These are phyloP conservation scores for Sanguinoderma infundibulare DNA, from an alignment of 1,284 basidiomycete genomes.

Conservation along the genomic window DNA sequence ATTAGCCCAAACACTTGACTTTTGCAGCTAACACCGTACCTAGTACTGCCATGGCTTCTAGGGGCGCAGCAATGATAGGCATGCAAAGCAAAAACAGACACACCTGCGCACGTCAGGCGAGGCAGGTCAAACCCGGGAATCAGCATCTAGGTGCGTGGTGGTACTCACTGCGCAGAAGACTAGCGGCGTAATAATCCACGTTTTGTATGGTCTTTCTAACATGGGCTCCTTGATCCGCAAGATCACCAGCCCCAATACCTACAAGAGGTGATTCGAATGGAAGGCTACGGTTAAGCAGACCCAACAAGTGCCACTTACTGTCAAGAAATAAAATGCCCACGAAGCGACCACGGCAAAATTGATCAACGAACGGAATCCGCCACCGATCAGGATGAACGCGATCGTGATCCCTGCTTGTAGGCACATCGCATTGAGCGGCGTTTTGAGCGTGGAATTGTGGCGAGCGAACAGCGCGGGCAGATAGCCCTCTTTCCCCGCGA, in stretches of 20 bases:
- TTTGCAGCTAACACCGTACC: constrained; percentile 51
- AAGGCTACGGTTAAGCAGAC: not conserved
- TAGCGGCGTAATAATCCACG: constrained; percentile 91
- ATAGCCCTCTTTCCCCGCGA: constrained; percentile 88
- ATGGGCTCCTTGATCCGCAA: constrained; percentile 91
- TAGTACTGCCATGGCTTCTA: constrained; percentile 86
- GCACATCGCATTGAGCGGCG: constrained; percentile 85
- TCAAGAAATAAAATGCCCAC: constrained; percentile 93
- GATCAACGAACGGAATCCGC: constrained; percentile 86
- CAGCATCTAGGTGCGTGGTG: not conserved
- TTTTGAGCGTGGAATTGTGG: constrained; percentile 74
- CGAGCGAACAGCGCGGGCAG: constrained; percentile 83
- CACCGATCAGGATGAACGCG: constrained; percentile 81
- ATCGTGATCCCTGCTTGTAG: constrained; percentile 79
- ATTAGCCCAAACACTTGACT: not conserved
- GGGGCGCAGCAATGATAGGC: constrained; percentile 93
- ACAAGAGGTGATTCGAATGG: not conserved
- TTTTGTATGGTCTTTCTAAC: constrained; percentile 88
- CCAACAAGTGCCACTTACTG: constrained; percentile 53
- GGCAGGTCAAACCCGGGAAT: not conserved
- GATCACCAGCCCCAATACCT: constrained; percentile 89
- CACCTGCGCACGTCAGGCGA: constrained; percentile 49
- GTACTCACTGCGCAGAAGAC: constrained; percentile 83
- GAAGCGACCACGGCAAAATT: constrained; percentile 89
- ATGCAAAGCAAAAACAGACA: constrained; percentile 93